Evolutionary conservation across 2,329 filamentous ascomycete genomes (phyloP), one percentile per base, ranked within the genome.

Genomic region (Aspergillus carbonarius): DNA sequence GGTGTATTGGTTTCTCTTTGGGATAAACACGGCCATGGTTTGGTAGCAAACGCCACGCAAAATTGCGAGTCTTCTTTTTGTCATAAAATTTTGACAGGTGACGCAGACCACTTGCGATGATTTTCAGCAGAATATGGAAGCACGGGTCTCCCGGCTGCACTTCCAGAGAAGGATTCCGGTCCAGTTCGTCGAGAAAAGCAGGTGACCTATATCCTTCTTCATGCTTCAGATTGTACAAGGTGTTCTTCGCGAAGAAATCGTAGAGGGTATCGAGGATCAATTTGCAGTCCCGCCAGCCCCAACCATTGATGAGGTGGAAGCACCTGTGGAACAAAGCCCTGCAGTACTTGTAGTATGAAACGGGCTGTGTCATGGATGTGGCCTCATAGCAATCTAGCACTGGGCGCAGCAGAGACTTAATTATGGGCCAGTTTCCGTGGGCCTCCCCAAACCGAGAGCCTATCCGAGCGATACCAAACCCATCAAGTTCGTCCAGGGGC

Each of bases 11-110:
- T 59, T 82, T 75, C 27, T 87, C 85, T 66, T 86, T 87, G 1
- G 79, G 83, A 68, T 85, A 85, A 5, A 74, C 79, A n/a, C 84
- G 81, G 4, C 82, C 83, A 67, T 87, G 84, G 57, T 86, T 87
- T 3, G 85, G 85, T 32, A 86, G 77, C 23, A 83, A 77, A 23
- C 85, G 80, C 76, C 82, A 85, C 4, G 82, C 79, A 55, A 85
- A 79, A 57, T 83, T 82, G 15, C 78, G 78, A 51, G 87, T 77
- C 66, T 82, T 85, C 62, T 82, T 85, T 49, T 81, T 79, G 6
- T 78, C 67, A 62, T 83, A 82, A 0, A 74, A 55, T 17, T 69
- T 56, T 13, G 72, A 73, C 75, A 87, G 76, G 8, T 76, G 76
- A 18, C 72, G 74, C 7, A 87, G 67, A 7, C 82, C 81, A 37